Conservation (phyloP, 2,329 filamentous ascomycete genomes). For the Penicillium digitatum region DNA sequence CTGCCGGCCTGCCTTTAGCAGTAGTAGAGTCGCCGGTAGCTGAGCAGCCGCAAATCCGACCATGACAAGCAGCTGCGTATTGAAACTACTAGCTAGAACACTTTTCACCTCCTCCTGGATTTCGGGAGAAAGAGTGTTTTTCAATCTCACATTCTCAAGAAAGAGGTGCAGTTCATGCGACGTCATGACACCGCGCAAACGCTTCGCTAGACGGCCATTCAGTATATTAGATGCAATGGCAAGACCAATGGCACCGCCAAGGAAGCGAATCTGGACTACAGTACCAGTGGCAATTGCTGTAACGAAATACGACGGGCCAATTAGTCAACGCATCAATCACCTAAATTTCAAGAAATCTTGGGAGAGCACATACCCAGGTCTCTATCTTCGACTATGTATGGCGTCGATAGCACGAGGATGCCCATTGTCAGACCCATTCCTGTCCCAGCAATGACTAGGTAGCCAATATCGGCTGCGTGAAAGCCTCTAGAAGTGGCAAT, state of each 20-base stretch:
- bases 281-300: slow-evolving; percentile 26
- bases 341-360: neutral
- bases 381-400: slow-evolving; percentile 26
- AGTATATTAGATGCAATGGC: slow-evolving; percentile 27
- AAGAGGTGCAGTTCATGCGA: slow-evolving; percentile 18
- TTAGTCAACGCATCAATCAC: neutral
- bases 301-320: neutral
- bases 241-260: slow-evolving; percentile 28
- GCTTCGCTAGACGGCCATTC: slow-evolving; percentile 19
- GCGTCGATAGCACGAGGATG: slow-evolving; percentile 21
- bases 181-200: slow-evolving; percentile 17
- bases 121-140: slow-evolving; percentile 7
- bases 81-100: slow-evolving; percentile 23
- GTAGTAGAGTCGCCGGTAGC: slow-evolving; percentile 18
- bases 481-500: slow-evolving; percentile 18
- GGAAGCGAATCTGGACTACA: slow-evolving; percentile 25
- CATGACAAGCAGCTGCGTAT: slow-evolving; percentile 23
- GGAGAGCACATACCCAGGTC: slow-evolving; percentile 21
- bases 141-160: slow-evolving; percentile 19
- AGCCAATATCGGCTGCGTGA: slow-evolving; percentile 22
- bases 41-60: slow-evolving; percentile 26
- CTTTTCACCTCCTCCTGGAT: slow-evolving; percentile 14
- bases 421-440: slow-evolving; percentile 24
- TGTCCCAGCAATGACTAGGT: slow-evolving; percentile 22
- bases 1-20: slow-evolving; percentile 18